phyloP scores from a whole-genome alignment of 371 early-diverging fungal species.

The Mortierella sp. region DNA sequence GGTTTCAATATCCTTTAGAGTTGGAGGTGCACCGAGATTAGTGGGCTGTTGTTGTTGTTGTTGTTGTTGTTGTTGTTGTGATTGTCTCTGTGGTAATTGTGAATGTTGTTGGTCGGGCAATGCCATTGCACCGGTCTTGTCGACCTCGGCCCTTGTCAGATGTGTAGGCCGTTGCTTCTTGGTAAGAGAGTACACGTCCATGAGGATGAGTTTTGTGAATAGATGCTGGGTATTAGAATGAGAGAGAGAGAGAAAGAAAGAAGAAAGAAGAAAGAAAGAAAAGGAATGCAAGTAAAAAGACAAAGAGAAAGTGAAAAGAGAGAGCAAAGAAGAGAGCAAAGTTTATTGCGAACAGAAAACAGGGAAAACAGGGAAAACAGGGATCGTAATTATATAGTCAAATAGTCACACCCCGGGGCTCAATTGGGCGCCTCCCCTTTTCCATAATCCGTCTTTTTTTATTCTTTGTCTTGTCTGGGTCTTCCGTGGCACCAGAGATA shows the following conservation, averaged over 20 bases:
- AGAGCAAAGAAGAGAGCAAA: not conserved
- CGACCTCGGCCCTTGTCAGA: conserved; percentile 61
- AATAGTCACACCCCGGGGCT: not conserved
- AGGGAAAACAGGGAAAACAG: not conserved
- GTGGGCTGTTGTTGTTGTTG: conserved; percentile 23
- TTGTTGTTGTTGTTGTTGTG: conserved; percentile 18
- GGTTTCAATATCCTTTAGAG: conserved; percentile 48
- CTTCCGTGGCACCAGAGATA: no score
- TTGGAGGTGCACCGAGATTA: conserved; percentile 32
- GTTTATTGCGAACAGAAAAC: not conserved
- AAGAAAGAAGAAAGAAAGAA: not conserved
- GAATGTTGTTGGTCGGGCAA: conserved; percentile 29
- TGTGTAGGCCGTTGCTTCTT: conserved; percentile 71
- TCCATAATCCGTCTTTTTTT: not conserved
- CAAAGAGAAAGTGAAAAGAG: not conserved
- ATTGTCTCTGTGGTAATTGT: conserved; percentile 24
- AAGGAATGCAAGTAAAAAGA: not conserved
- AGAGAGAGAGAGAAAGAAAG: not conserved
- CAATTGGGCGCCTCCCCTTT: not conserved
- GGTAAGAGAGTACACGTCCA: conserved; percentile 73
- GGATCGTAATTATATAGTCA: not conserved
- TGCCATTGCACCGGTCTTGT: conserved; percentile 38
- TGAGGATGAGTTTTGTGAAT: conserved; percentile 19
- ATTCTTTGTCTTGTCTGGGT: not conserved
- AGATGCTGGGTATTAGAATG: not conserved